These are phyloP conservation scores for Fusarium sp. DNA, from an alignment of 2,329 filamentous ascomycete species.

Conservation along the genomic window DNA sequence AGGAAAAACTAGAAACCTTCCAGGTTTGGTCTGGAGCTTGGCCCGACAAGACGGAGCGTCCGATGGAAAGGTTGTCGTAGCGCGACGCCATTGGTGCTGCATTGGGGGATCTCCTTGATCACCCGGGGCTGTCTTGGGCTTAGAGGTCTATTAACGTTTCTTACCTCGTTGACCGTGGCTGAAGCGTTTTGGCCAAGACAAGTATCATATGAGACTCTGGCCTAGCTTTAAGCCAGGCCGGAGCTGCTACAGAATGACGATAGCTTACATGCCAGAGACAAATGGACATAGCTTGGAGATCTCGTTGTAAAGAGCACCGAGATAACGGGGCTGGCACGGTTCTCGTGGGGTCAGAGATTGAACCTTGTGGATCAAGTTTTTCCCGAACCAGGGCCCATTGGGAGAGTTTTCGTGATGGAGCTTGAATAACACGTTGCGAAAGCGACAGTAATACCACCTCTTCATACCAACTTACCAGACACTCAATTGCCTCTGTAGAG, in stretches of 20 bases:
- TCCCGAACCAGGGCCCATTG: slow-evolving; percentile 35
- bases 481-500: background rate
- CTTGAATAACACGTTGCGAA: slow-evolving; percentile 24
- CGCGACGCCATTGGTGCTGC: background rate
- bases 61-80: slow-evolving; percentile 6
- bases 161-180: background rate
- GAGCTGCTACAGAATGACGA: background rate
- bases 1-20: background rate
- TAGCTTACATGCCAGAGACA: background rate
- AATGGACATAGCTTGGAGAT: background rate
- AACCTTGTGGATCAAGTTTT: slow-evolving; percentile 43
- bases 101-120: background rate
- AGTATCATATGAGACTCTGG: background rate
- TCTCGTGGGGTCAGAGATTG: slow-evolving; percentile 16
- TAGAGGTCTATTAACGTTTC: background rate
- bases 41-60: slow-evolving; percentile 3
- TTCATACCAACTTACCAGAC: slow-evolving; percentile 3
- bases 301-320: background rate
- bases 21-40: background rate
- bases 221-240: background rate
- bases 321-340: background rate
- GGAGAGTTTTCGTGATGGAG: slow-evolving; percentile 12
- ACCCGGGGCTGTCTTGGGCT: background rate
- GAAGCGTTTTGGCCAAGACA: background rate
- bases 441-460: background rate